Percentiles rank a stretch among this genome's conserved stretches.
Conservation (phyloP, 176 grass and related monocot species). For the Oryza brachyantha region DNA sequence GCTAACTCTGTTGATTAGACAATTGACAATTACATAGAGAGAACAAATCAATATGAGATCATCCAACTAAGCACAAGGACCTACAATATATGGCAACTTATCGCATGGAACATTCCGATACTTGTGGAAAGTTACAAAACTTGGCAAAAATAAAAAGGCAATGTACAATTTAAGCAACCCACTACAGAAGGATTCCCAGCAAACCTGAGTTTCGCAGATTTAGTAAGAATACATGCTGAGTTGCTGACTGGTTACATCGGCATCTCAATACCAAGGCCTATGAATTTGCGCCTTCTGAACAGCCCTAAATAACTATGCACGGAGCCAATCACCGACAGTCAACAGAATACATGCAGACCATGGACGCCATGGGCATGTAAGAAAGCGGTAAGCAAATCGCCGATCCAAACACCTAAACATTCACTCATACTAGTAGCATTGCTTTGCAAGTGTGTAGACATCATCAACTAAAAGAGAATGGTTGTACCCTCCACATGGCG, state of each 20-base stretch:
- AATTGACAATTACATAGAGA: background rate
- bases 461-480: background rate
- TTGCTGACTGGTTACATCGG: no score
- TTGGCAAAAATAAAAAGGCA: background rate
- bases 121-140: background rate
- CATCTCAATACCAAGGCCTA: background rate
- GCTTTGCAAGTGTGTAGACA: background rate
- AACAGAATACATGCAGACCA: background rate
- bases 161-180: background rate
- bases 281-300: background rate
- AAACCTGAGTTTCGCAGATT: background rate
- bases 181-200: background rate
- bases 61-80: conserved; percentile 2
- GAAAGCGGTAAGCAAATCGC: background rate
- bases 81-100: background rate
- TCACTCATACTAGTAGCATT: background rate
- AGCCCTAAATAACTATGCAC: background rate
- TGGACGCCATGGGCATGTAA: background rate
- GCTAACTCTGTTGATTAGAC: background rate
- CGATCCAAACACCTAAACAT: background rate
- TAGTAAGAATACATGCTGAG: background rate
- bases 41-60: background rate
- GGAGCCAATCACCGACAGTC: background rate
- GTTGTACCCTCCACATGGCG: conserved; percentile 78
- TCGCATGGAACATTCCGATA: background rate